These are phyloP conservation scores for Tarenaya hassleriana DNA, from an alignment of 345 rosid species.

Conservation along the genomic window DNA sequence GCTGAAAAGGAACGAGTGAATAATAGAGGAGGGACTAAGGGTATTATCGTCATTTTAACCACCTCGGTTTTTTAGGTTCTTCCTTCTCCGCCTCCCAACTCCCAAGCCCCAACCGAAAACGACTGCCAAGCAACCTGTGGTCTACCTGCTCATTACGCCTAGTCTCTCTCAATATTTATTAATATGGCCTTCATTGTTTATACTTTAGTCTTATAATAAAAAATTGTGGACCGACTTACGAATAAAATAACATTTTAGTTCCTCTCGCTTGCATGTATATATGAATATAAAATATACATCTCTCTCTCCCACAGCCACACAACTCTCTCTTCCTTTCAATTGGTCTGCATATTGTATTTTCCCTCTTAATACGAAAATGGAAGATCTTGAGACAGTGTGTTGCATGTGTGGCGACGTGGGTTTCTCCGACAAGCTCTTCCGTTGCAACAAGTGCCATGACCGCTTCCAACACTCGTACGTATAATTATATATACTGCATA, in stretches of 20 bases:
- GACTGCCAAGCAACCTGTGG: slow-evolving; percentile 88
- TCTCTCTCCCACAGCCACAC: slow-evolving; percentile 18
- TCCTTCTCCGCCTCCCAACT: slow-evolving; percentile 20
- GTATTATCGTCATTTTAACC: slow-evolving; percentile 33
- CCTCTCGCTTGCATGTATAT: too few relatives aligned
- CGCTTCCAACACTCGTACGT: slow-evolving; percentile 95
- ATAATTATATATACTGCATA: neutral
- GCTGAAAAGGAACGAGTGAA: neutral
- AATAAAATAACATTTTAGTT: slow-evolving; percentile 20
- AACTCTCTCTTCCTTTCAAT: neutral
- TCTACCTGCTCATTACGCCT: slow-evolving; percentile 45
- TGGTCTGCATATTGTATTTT: slow-evolving; percentile 17
- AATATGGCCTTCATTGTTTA: slow-evolving; percentile 14
- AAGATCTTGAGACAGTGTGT: slow-evolving; percentile 75
- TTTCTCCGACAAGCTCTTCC: slow-evolving; percentile 91
- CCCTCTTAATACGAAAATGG: too few relatives aligned
- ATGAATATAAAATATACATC: neutral
- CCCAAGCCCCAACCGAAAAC: slow-evolving; percentile 49
- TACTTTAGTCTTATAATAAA: slow-evolving; percentile 2
- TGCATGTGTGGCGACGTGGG: slow-evolving; percentile 99
- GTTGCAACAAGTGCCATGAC: slow-evolving; percentile 74
- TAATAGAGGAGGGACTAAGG: slow-evolving; percentile 21
- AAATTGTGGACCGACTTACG: slow-evolving; percentile 28
- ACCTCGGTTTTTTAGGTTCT: slow-evolving; percentile 48
- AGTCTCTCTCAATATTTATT: slow-evolving; percentile 7